These are phyloP conservation scores for Corylus americana DNA, from an alignment of 306 rosid genomes.

Conservation along the genomic window DNA sequence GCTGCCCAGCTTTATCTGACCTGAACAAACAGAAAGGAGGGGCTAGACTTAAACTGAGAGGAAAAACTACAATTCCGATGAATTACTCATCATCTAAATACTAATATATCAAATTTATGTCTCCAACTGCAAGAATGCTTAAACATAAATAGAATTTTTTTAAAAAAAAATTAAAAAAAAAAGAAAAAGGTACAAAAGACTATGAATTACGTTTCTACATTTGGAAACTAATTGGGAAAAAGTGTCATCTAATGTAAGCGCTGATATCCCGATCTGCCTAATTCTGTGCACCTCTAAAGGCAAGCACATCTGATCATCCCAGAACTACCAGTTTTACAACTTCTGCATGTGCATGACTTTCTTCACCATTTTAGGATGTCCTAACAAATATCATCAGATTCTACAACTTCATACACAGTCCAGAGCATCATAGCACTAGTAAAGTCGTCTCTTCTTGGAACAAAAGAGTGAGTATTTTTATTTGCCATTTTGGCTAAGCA, in stretches of 20 bases:
- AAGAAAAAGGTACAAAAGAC: neutral
- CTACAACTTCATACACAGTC: neutral
- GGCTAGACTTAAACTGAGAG: slow-evolving; percentile 16
- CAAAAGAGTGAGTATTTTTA: neutral
- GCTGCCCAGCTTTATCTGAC: slow-evolving; percentile 69
- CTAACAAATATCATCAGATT: neutral
- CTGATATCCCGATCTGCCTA: too few species aligned
- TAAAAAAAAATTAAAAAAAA: too few species aligned
- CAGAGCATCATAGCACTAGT: neutral
- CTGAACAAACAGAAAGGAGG: slow-evolving; percentile 40
- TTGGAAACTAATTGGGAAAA: neutral
- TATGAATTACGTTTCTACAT: neutral
- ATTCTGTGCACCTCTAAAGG: neutral
- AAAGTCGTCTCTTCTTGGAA: neutral
- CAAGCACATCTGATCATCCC: neutral
- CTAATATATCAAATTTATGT: slow-evolving; percentile 9
- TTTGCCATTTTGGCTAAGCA: neutral
- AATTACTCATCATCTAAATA: slow-evolving; percentile 5
- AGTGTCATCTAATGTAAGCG: neutral
- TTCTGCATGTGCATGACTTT: neutral
- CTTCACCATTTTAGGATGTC: neutral
- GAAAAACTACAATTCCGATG: slow-evolving; percentile 7
- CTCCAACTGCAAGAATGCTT: slow-evolving; percentile 4
- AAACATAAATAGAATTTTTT: neutral
- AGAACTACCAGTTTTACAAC: neutral